Evolutionary conservation across 2,329 filamentous ascomycete species (phyloP).

Genomic region (Penicillium sp.): DNA sequence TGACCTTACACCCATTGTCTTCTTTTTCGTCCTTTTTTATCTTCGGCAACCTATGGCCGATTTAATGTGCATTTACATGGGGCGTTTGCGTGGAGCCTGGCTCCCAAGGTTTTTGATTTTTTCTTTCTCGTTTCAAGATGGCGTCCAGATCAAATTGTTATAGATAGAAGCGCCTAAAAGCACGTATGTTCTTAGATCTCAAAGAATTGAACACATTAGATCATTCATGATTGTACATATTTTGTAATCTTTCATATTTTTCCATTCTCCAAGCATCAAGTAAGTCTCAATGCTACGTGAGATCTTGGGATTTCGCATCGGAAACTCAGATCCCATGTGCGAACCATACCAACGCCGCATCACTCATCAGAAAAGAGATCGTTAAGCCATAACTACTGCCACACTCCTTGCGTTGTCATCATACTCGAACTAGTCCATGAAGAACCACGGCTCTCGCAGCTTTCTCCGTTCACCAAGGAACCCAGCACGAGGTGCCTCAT

Average conservation of each 20-base stretch:
- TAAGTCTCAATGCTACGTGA: too few species aligned
- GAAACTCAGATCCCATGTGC: too few species aligned
- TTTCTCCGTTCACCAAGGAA: too few species aligned
- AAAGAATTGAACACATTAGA: neutral
- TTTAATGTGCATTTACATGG: constrained; percentile 22
- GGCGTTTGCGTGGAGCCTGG: constrained; percentile 9
- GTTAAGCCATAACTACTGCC: neutral
- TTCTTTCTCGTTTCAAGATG: neutral
- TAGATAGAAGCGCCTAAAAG: neutral
- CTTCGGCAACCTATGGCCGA: constrained; percentile 1
- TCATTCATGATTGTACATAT: neutral
- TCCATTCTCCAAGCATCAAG: too few species aligned
- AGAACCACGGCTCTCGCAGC: constrained; percentile 9
- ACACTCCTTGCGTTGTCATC: neutral
- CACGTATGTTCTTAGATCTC: neutral
- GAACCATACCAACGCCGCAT: neutral
- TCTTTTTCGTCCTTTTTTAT: neutral
- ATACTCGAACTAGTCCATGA: constrained; percentile 3
- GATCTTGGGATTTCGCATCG: too few species aligned
- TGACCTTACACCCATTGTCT: neutral
- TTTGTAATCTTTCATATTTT: neutral
- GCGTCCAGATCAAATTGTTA: neutral
- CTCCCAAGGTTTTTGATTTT: neutral
- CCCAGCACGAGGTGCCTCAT: neutral
- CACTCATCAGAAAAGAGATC: neutral